Base-by-base conservation (phyloP, 2,329 filamentous ascomycete species). In the Ophiobolus disseminans region DNA sequence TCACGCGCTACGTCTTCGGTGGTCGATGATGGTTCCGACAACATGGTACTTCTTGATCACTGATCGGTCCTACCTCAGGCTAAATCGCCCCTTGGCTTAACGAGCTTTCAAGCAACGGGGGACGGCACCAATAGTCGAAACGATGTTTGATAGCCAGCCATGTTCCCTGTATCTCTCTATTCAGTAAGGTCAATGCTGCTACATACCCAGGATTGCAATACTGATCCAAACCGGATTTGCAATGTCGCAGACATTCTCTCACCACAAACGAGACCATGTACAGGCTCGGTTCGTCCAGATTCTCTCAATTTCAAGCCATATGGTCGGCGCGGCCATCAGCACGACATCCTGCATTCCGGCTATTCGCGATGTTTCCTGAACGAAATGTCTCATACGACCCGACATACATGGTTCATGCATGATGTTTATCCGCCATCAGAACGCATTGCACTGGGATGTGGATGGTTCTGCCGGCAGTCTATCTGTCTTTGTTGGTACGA, bases 61-160 rank as follows among this genome's bases (percentile, higher is more conserved):
- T 40, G 25, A 40, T 34, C 30, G n/a, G 14, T 35, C 22, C 22
- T 14, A 40, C 35, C 44, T 40, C 38, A 47, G 37, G 36, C 44
- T 47, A 35, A 47, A 47, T 17, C 22, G 30, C 17, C 22, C 30
- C 23, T 38, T 14, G 13, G 26, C 13, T 41, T 16, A 19, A 32
- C 39, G 20, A 41, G 25, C 20, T 19, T 32, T 41, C 23, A 21
- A 22, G 26, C 28, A 22, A 22, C 39, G 17, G 13, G 17, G 39
- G 19, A 16, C 39, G 22, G 39, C 17, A 30, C 14, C 28, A 14
- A 31, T 13, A 21, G 9, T 11, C 25, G 39, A 41, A 41, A 41
- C 39, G 32, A 21, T 23, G 39, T 41, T 41, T 41, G 26, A n/a
- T 22, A 13, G 28, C 28, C n/a, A n/a, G n/a, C n/a, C n/a, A n/a